phyloP scores from a whole-genome alignment of 768 basidiomycete species.

The Kwoniella dendrophila region DNA sequence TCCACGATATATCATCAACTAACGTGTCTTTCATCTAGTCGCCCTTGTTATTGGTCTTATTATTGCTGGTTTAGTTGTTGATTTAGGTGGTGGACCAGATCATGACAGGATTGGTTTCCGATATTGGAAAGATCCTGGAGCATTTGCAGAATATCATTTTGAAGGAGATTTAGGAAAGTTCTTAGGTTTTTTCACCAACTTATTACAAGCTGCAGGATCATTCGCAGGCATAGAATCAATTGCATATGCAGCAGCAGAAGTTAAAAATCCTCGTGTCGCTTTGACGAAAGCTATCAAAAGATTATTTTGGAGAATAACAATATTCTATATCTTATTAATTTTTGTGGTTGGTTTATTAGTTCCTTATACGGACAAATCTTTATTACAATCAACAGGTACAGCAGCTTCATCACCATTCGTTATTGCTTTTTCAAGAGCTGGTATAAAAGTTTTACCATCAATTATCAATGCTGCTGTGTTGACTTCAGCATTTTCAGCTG shows the following conservation, averaged over 20 bases:
- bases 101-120: conserved; percentile 36
- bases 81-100: conserved; percentile 40
- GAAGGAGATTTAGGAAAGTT: conserved; percentile 33
- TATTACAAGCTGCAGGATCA: conserved; percentile 37
- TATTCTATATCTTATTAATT: conserved; percentile 46
- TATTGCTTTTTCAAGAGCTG: conserved; percentile 50
- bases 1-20: neutral
- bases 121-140: conserved; percentile 43
- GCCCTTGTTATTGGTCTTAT: conserved; percentile 40
- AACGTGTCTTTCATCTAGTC: conserved; percentile 24
- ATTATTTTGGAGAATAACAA: conserved; percentile 41
- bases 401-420: conserved; percentile 56
- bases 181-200: conserved; percentile 34
- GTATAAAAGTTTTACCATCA: conserved; percentile 46
- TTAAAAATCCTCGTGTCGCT: conserved; percentile 37
- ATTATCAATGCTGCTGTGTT: conserved; percentile 53
- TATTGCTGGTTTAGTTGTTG: conserved; percentile 38
- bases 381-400: conserved; percentile 45
- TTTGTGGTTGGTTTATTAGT: conserved; percentile 53
- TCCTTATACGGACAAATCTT: conserved; percentile 39
- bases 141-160: conserved; percentile 27
- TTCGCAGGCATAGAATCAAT: conserved; percentile 33
- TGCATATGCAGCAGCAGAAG: conserved; percentile 42
- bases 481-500: conserved; percentile 34
- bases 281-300: conserved; percentile 34